phyloP scores from a whole-genome alignment of 164 flowering plant species.

The Nymphaea thermarum region DNA sequence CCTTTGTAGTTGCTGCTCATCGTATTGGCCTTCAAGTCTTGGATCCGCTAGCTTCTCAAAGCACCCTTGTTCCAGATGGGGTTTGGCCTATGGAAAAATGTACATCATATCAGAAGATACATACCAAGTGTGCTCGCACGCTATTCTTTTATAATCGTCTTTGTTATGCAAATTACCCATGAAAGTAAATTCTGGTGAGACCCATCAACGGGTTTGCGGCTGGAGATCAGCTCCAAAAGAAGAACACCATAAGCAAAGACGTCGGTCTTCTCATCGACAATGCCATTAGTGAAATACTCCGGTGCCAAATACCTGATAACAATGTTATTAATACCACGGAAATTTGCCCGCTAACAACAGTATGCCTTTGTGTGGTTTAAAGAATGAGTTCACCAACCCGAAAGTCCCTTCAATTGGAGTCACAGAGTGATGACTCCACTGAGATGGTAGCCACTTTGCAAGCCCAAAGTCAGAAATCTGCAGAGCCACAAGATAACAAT shows the following conservation, averaged over 20 bases:
- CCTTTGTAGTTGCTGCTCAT: slow-evolving; percentile 34
- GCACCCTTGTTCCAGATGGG: slow-evolving; percentile 45
- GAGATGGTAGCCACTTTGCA: slow-evolving; percentile 97
- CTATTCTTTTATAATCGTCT: neutral
- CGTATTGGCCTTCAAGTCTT: slow-evolving; percentile 48
- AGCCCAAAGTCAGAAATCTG: slow-evolving; percentile 94
- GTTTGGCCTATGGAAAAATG: slow-evolving; percentile 44
- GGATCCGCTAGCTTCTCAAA: slow-evolving; percentile 53
- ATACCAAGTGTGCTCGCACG: neutral
- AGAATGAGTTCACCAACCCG: slow-evolving; percentile 37
- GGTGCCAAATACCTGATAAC: slow-evolving; percentile 74
- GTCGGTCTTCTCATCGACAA: slow-evolving; percentile 95
- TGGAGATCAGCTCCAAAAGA: slow-evolving; percentile 69
- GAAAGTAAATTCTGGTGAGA: slow-evolving; percentile 74
- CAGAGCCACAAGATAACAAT: neutral
- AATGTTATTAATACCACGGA: neutral
- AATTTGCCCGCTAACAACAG: neutral
- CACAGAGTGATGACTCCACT: slow-evolving; percentile 88
- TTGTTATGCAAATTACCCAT: slow-evolving; percentile 49
- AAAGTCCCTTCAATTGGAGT: slow-evolving; percentile 93
- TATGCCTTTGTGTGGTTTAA: neutral
- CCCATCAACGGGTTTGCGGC: slow-evolving; percentile 70
- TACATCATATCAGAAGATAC: neutral
- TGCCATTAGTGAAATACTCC: slow-evolving; percentile 92
- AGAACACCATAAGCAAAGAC: slow-evolving; percentile 92